A percentile compares a stretch with the other conserved stretches of the same genome.
These are phyloP conservation scores for Hortaea sp. DNA, from an alignment of 2,329 filamentous ascomycete species.

Conservation along the genomic window DNA sequence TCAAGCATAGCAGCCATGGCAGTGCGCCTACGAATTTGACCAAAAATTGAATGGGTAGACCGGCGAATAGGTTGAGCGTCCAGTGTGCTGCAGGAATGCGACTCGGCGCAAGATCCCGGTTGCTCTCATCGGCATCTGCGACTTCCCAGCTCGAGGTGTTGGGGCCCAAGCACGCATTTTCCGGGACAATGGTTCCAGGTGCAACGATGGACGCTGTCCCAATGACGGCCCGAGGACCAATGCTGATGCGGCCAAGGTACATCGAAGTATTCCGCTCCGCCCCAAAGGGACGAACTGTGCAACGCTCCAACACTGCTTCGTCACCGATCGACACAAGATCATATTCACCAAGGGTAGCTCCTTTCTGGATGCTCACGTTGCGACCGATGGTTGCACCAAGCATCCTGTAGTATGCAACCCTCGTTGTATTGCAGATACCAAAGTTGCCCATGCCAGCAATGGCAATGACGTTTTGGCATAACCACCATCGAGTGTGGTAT, in stretches of 20 bases:
- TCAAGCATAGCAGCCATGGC: slow-evolving; percentile 32
- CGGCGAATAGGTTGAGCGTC: slow-evolving; percentile 33
- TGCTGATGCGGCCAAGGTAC: slow-evolving; percentile 43
- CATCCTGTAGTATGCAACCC: slow-evolving; percentile 39
- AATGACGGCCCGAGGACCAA: slow-evolving; percentile 40
- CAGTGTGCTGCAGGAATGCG: slow-evolving; percentile 37
- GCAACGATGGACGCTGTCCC: slow-evolving; percentile 43
- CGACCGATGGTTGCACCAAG: slow-evolving; percentile 46
- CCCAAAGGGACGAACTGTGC: slow-evolving; percentile 43
- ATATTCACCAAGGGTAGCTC: slow-evolving; percentile 43
- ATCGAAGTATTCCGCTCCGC: slow-evolving; percentile 49
- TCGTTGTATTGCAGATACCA: slow-evolving; percentile 29
- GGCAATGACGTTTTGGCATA: slow-evolving; percentile 44
- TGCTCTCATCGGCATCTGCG: slow-evolving; percentile 35
- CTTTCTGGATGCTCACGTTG: slow-evolving; percentile 37
- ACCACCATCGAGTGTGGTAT: slow-evolving; percentile 51
- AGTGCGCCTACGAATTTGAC: slow-evolving; percentile 35
- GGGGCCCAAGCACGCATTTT: slow-evolving; percentile 43
- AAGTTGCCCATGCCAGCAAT: slow-evolving; percentile 42
- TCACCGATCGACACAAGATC: slow-evolving; percentile 48
- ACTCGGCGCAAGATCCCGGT: slow-evolving; percentile 35
- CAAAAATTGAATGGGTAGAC: slow-evolving; percentile 33
- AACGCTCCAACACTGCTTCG: slow-evolving; percentile 38
- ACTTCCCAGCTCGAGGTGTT: slow-evolving; percentile 51
- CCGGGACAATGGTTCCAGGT: slow-evolving; percentile 39